phyloP scores from a whole-genome alignment of 75 land plant species.

The Pinus albicaulis region DNA sequence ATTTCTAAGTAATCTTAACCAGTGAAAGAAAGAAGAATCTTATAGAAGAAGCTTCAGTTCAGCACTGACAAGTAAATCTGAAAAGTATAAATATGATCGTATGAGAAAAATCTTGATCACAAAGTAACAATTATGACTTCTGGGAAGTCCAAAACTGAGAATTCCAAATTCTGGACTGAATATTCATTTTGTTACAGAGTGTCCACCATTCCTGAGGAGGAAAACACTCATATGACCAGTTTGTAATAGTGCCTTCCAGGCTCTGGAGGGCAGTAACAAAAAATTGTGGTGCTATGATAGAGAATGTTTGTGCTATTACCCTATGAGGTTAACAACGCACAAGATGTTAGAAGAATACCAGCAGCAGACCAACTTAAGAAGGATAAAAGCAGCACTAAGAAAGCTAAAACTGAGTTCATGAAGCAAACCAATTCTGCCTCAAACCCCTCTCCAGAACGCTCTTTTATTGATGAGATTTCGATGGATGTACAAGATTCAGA shows the following conservation, averaged over 20 bases:
- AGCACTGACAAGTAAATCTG: too few species aligned
- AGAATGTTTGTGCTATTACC: background rate
- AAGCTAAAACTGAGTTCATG: background rate
- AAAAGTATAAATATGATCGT: background rate
- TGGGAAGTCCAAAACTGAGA: background rate
- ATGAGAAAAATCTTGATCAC: too few species aligned
- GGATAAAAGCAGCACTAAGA: background rate
- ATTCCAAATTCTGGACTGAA: background rate
- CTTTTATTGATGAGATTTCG: background rate
- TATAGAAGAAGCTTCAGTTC: slow-evolving; percentile 6
- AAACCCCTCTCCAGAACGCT: background rate
- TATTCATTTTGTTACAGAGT: background rate
- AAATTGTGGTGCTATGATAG: background rate
- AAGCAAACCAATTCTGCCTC: background rate
- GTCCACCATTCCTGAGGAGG: background rate
- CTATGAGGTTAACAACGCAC: background rate
- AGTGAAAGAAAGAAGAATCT: too few species aligned
- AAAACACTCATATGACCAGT: background rate
- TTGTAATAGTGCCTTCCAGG: background rate
- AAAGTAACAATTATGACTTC: background rate
- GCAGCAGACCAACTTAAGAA: background rate
- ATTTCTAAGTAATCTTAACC: too few species aligned
- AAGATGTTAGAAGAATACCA: background rate
- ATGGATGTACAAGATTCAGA: slow-evolving; percentile 63
- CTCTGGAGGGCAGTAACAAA: background rate